Evolutionary conservation across 306 rosid species (phyloP).

Genomic region (Trichosanthes truncata): DNA sequence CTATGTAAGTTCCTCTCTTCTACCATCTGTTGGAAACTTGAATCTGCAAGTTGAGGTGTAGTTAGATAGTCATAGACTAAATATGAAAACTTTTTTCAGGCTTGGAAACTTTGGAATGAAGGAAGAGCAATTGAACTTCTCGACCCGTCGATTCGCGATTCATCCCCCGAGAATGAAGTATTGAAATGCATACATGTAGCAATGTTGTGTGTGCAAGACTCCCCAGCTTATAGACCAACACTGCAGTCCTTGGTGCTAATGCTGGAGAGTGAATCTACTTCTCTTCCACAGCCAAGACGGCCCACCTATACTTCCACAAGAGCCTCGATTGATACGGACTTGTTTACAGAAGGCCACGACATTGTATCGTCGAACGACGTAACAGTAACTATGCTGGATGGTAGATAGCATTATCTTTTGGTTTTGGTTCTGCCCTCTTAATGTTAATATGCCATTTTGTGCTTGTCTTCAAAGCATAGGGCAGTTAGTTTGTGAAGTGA

Average conservation of each 20-base stretch:
- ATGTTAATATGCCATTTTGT: constrained; percentile 7
- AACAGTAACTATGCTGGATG: constrained; percentile 52
- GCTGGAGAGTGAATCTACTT: constrained; percentile 66
- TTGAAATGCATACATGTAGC: constrained; percentile 73
- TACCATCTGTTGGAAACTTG: not conserved
- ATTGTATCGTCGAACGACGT: constrained; percentile 39
- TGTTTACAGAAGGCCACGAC: constrained; percentile 34
- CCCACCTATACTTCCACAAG: constrained; percentile 60
- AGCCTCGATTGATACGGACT: constrained; percentile 31
- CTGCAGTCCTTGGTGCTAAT: constrained; percentile 64
- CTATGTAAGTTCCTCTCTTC: constrained; percentile 37
- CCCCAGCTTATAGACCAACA: constrained; percentile 57
- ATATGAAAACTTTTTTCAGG: constrained; percentile 32
- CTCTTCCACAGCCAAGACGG: constrained; percentile 50
- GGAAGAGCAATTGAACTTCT: constrained; percentile 44
- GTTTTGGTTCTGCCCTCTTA: constrained; percentile 12
- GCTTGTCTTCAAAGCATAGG: not conserved
- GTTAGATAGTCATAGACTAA: not conserved
- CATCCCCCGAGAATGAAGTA: constrained; percentile 31
- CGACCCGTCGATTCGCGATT: constrained; percentile 44
- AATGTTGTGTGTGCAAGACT: constrained; percentile 82
- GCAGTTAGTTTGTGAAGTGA: not conserved
- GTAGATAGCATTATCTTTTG: constrained; percentile 29
- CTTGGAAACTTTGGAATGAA: constrained; percentile 77
- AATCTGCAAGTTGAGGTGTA: not conserved